phyloP scores from a whole-genome alignment of 495 filamentous ascomycete species.

The Penicillium pancosmium region DNA sequence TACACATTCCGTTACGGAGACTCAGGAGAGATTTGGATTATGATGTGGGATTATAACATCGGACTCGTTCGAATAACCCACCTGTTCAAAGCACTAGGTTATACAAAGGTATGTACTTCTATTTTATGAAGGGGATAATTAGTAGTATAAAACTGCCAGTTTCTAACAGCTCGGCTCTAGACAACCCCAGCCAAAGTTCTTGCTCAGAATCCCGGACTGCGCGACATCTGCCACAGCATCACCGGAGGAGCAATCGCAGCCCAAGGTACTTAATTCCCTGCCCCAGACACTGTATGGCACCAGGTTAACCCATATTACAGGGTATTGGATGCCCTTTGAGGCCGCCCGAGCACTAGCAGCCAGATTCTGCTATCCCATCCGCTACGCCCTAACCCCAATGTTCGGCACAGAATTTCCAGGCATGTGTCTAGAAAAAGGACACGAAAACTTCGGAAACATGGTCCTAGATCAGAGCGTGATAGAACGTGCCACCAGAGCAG shows the following conservation, averaged over 20 bases:
- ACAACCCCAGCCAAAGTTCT: slow-evolving; percentile 84
- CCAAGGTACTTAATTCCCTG: slow-evolving; percentile 64
- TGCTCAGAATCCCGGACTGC: slow-evolving; percentile 75
- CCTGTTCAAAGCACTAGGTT: slow-evolving; percentile 87
- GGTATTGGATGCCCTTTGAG: slow-evolving; percentile 95
- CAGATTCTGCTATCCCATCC: slow-evolving; percentile 85
- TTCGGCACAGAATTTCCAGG: slow-evolving; percentile 81
- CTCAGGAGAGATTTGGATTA: slow-evolving; percentile 66
- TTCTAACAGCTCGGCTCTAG: slow-evolving; percentile 42
- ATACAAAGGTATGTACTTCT: slow-evolving; percentile 70
- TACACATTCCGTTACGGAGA: slow-evolving; percentile 81
- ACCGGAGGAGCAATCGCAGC: slow-evolving; percentile 87
- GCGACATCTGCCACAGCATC: slow-evolving; percentile 87
- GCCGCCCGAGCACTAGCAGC: slow-evolving; percentile 81
- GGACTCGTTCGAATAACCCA: slow-evolving; percentile 94
- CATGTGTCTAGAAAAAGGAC: slow-evolving; percentile 64
- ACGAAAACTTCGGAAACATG: slow-evolving; percentile 19
- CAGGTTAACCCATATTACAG: slow-evolving; percentile 46
- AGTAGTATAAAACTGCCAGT: no score
- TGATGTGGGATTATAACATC: slow-evolving; percentile 97
- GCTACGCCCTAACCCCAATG: slow-evolving; percentile 80
- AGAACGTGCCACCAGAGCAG: neutral
- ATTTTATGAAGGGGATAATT: slow-evolving; percentile 13
- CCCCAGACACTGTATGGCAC: neutral
- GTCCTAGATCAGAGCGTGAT: neutral